Evolutionary conservation across 768 basidiomycete genomes (phyloP).

Genomic region (Daedalea quercina): DNA sequence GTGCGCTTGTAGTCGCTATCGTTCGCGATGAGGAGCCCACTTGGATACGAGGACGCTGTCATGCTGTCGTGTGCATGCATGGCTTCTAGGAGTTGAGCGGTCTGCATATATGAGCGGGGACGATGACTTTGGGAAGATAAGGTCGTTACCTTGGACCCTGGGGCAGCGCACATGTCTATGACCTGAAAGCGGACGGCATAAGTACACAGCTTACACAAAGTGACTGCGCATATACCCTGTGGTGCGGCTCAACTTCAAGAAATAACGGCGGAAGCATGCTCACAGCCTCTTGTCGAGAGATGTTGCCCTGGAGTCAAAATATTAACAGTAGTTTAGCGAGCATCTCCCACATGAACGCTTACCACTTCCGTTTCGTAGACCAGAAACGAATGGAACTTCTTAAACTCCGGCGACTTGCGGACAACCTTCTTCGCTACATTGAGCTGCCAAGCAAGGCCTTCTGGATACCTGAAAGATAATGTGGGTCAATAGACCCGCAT

Average conservation of each 20-base stretch:
- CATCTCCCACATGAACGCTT: conserved; percentile 27
- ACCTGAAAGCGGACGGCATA: conserved; percentile 37
- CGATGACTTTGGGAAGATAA: neutral
- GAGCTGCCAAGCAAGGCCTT: conserved; percentile 94
- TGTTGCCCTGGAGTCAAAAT: conserved; percentile 64
- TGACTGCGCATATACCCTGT: conserved; percentile 39
- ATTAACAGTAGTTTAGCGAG: neutral
- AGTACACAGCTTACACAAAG: neutral
- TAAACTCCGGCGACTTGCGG: conserved; percentile 84
- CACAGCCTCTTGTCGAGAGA: conserved; percentile 94
- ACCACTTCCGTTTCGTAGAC: conserved; percentile 98
- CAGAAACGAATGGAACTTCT: conserved; percentile 91
- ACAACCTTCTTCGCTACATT: conserved; percentile 86
- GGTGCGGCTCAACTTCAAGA: conserved; percentile 90
- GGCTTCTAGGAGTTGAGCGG: conserved; percentile 93
- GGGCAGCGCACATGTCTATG: conserved; percentile 98
- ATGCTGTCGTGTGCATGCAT: conserved; percentile 74
- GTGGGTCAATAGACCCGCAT: conserved; percentile 1
- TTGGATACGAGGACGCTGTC: conserved; percentile 60
- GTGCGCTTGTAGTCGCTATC: conserved; percentile 93
- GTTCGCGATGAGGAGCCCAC: conserved; percentile 89
- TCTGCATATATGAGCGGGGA: conserved; percentile 35
- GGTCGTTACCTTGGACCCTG: conserved; percentile 78
- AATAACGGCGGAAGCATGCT: conserved; percentile 99
- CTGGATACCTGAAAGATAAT: conserved; percentile 71